A percentile compares a stretch with the other conserved stretches of the same genome.
phyloP scores from a whole-genome alignment of 176 grass and related monocot genomes.

The Avena insularis region DNA sequence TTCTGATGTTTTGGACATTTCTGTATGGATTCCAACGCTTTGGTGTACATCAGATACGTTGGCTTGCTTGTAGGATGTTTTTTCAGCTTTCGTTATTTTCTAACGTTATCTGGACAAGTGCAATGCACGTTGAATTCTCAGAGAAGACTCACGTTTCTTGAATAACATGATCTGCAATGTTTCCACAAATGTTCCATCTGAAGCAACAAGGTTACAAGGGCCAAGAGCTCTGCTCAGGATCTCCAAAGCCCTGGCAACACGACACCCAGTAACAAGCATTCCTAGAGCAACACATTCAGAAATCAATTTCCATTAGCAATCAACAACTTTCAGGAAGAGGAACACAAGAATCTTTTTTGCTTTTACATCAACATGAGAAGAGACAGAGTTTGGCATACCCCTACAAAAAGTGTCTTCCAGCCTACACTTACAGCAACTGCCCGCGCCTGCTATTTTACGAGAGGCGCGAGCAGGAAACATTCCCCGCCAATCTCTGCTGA shows the following conservation, averaged over 20 bases:
- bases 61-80: background rate
- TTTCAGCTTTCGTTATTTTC: too few species aligned
- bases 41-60: background rate
- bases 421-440: slow-evolving; percentile 27
- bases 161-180: background rate
- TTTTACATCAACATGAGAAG: slow-evolving; percentile 16
- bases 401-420: slow-evolving; percentile 20
- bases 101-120: too few species aligned
- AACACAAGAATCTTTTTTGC: background rate
- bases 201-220: background rate
- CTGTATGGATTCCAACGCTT: background rate
- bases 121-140: too few species aligned
- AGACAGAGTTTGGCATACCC: slow-evolving; percentile 22
- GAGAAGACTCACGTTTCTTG: too few species aligned
- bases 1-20: background rate
- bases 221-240: background rate
- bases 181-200: background rate
- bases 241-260: background rate
- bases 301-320: slow-evolving; percentile 18
- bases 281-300: background rate
- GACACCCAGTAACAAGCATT: background rate
- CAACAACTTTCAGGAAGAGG: slow-evolving; percentile 19
- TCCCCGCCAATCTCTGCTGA: slow-evolving; percentile 10
- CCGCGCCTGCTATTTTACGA: background rate
- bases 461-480: slow-evolving; percentile 22